A percentile compares a stretch with the other conserved stretches of the same genome.
These are phyloP conservation scores for Kodamaea jinghongensis DNA, from an alignment of 805 yeast species.

Conservation along the genomic window DNA sequence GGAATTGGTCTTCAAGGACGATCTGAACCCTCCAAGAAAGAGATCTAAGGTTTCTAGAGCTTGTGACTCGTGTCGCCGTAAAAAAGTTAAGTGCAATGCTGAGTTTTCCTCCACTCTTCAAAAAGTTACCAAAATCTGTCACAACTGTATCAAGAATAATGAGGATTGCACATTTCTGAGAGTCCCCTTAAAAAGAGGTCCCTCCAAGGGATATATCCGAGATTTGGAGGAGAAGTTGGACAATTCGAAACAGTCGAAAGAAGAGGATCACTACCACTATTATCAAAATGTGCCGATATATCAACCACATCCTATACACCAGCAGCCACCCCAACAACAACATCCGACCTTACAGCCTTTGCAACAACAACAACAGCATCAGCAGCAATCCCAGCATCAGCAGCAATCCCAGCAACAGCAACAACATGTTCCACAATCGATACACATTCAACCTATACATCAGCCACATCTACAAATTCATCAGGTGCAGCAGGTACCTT, in stretches of 20 bases:
- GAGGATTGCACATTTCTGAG: constrained; percentile 68
- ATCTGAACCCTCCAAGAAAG: constrained; percentile 42
- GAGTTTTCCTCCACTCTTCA: constrained; percentile 44
- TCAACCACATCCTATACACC: neutral
- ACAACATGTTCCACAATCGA: constrained; percentile 1
- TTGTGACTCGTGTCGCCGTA: constrained; percentile 75
- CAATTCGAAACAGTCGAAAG: constrained; percentile 5
- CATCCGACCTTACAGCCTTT: neutral
- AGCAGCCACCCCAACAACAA: neutral
- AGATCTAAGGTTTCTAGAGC: constrained; percentile 76
- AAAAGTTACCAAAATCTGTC: constrained; percentile 52
- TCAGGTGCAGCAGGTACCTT: constrained; percentile 7
- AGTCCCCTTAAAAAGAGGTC: constrained; percentile 75
- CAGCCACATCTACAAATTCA: neutral
- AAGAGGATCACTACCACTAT: neutral
- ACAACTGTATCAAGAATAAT: constrained; percentile 58
- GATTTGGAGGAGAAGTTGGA: constrained; percentile 40
- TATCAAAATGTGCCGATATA: neutral
- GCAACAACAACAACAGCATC: constrained; percentile 1
- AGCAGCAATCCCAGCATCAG: neutral
- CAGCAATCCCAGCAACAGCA: constrained; percentile 4
- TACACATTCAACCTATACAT: neutral
- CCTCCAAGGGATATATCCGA: constrained; percentile 66
- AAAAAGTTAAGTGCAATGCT: constrained; percentile 72
- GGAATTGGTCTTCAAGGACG: constrained; percentile 5